A percentile compares a stretch with the other conserved stretches of the same genome.
These are phyloP conservation scores for Populus hybrid DNA, from an alignment of 441 rosid species.

Conservation along the genomic window DNA sequence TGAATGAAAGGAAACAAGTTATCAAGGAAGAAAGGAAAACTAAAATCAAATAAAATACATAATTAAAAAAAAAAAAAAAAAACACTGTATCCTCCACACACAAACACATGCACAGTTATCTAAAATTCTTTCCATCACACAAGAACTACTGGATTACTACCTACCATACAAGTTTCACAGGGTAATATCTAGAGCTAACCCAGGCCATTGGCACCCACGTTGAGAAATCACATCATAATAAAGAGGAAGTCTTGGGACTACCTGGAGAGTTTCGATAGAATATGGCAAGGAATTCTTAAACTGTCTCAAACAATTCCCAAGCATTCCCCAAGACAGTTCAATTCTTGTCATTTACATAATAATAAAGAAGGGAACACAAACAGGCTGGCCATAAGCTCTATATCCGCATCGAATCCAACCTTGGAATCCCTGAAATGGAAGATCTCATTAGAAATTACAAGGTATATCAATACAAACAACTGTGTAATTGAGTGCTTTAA, in stretches of 20 bases:
- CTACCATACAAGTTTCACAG: background rate
- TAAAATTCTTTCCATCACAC: background rate
- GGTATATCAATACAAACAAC: background rate
- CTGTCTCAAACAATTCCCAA: background rate
- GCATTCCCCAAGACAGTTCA: background rate
- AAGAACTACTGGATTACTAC: background rate
- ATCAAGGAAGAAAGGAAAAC: background rate
- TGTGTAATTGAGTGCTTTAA: background rate
- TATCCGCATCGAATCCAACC: background rate
- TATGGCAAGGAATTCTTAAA: background rate
- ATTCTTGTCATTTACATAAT: background rate
- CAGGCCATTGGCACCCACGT: background rate
- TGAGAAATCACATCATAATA: background rate
- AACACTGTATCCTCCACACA: background rate
- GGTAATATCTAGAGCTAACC: background rate
- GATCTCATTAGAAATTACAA: background rate
- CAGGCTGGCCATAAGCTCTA: background rate
- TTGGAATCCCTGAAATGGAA: background rate
- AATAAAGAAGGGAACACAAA: background rate
- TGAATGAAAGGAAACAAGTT: background rate
- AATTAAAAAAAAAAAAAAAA: too few species aligned
- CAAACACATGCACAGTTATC: background rate
- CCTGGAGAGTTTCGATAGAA: background rate
- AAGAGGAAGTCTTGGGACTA: background rate
- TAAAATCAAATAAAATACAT: too few species aligned